A percentile compares a stretch with the other conserved stretches of the same genome.
These are phyloP conservation scores for Trichoderma endophyticum DNA, from an alignment of 2,329 filamentous ascomycete species.

Conservation along the genomic window DNA sequence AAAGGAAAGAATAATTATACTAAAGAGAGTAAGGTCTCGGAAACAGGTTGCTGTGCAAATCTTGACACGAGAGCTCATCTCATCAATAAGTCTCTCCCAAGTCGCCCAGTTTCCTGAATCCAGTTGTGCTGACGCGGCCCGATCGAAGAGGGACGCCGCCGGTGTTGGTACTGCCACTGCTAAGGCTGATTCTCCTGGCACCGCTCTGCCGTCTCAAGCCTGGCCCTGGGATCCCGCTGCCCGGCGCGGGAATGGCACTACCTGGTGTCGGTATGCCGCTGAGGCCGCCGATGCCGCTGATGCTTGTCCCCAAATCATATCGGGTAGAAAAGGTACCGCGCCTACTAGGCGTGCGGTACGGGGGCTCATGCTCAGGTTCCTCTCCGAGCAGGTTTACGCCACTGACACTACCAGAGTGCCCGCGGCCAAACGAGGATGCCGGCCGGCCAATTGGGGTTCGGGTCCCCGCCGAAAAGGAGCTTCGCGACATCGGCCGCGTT, in stretches of 20 bases:
- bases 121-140: constrained; percentile 32
- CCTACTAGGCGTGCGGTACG: constrained; percentile 52
- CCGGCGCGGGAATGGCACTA: constrained; percentile 45
- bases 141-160: constrained; percentile 32
- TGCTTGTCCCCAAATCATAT: constrained; percentile 41
- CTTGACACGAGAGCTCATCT: constrained; percentile 1
- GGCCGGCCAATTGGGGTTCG: constrained; percentile 68
- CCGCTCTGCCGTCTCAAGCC: constrained; percentile 43
- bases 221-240: constrained; percentile 49
- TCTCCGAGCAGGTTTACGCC: constrained; percentile 43
- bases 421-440: constrained; percentile 66
- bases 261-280: constrained; percentile 41
- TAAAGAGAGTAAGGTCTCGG: background rate
- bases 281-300: constrained; percentile 36
- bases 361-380: constrained; percentile 41
- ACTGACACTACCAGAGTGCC: constrained; percentile 57
- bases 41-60: background rate
- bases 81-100: constrained; percentile 53
- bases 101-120: constrained; percentile 44
- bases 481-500: constrained; percentile 62
- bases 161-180: constrained; percentile 43
- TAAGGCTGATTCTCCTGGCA: constrained; percentile 44
- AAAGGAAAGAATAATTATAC: background rate
- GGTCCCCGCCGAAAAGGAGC: constrained; percentile 55
- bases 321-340: constrained; percentile 52